phyloP scores from a whole-genome alignment of 139 green algal species.

The Eudorina sp. region DNA sequence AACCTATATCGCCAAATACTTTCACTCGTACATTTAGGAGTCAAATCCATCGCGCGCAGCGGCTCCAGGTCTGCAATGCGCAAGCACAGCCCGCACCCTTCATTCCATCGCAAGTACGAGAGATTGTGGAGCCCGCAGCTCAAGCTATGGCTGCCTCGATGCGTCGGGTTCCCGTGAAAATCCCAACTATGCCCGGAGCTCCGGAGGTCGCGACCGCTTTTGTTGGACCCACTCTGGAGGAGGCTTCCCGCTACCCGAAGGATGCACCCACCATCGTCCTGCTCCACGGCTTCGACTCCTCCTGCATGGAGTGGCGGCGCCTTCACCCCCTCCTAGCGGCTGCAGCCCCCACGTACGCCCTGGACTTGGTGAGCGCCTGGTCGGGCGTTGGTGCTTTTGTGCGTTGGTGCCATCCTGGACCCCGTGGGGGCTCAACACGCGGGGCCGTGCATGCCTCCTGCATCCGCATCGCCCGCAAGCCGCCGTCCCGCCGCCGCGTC shows the following conservation, averaged over 20 bases:
- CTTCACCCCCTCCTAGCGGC: constrained; percentile 81
- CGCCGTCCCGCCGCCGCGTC: too few species aligned
- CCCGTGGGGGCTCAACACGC: too few species aligned
- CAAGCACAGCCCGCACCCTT: constrained; percentile 3
- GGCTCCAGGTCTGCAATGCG: too few species aligned
- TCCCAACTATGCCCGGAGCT: constrained; percentile 29
- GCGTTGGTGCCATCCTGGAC: too few species aligned
- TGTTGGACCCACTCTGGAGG: constrained; percentile 51
- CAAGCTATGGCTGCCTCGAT: constrained; percentile 44
- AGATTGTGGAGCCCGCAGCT: constrained; percentile 57
- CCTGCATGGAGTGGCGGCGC: constrained; percentile 89
- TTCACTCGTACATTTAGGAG: too few species aligned
- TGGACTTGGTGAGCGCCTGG: constrained; percentile 87
- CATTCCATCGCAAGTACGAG: constrained; percentile 38
- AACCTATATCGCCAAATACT: too few species aligned
- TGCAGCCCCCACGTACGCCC: constrained; percentile 74
- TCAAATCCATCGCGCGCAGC: neutral
- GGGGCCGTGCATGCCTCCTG: too few species aligned
- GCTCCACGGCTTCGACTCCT: constrained; percentile 92
- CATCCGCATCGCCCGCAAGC: too few species aligned
- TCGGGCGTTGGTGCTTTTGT: too few species aligned
- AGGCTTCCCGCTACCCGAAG: constrained; percentile 22
- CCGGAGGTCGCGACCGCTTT: constrained; percentile 46
- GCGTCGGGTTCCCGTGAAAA: constrained; percentile 34
- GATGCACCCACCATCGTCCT: constrained; percentile 80